Conservation (phyloP, 106 monocot genomes). For the Apostasia ramifera region DNA sequence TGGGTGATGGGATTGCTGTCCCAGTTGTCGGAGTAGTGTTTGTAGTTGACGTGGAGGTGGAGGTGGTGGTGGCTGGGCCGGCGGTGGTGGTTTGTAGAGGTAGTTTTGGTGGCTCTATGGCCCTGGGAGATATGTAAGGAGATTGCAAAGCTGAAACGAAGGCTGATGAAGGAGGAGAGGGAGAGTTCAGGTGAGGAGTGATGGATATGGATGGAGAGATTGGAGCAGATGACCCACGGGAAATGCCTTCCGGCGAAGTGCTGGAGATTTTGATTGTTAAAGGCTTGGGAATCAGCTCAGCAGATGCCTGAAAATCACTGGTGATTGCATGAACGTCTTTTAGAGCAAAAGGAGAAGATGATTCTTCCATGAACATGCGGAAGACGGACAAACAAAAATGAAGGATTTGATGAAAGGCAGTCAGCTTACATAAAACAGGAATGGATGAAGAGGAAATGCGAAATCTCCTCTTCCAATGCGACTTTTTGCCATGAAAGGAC, state of each 20-base stretch:
- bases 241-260: not conserved
- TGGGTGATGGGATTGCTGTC: constrained; percentile 41
- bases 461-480: too few relatives aligned
- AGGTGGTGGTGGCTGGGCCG: not conserved
- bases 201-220: constrained; percentile 56
- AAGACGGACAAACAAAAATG: too few relatives aligned
- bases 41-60: constrained; percentile 10
- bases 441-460: too few relatives aligned
- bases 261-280: constrained; percentile 45
- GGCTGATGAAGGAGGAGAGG: constrained; percentile 65
- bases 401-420: too few relatives aligned
- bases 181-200: constrained; percentile 53
- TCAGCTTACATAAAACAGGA: too few relatives aligned
- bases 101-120: constrained; percentile 28
- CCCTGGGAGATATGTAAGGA: constrained; percentile 67
- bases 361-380: constrained; percentile 28
- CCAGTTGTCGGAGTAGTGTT: constrained; percentile 9
- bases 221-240: constrained; percentile 26
- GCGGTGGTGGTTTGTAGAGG: constrained; percentile 9
- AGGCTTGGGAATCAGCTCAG: constrained; percentile 18
- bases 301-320: constrained; percentile 1
- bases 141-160: constrained; percentile 73
- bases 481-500: too few relatives aligned
- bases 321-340: not conserved
- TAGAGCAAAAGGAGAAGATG: constrained; percentile 10